Evolutionary conservation across 441 rosid species (phyloP), one percentile per base, ranked within the genome.

Genomic region (Kokia cookei): DNA sequence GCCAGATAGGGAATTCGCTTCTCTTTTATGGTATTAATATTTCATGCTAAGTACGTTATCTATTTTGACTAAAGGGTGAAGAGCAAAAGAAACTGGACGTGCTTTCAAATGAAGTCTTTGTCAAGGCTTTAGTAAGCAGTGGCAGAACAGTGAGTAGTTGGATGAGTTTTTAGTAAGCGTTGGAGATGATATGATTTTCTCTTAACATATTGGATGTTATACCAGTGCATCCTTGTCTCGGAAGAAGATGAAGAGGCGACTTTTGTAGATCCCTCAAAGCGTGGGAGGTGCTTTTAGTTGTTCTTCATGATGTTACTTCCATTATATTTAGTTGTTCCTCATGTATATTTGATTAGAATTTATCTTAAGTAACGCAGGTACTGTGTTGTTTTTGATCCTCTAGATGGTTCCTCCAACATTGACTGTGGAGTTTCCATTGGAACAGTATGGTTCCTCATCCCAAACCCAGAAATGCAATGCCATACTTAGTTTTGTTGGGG

Each of bases 381-480:
- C 75, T 86, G 93, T 78, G 98, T 93, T 81, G 96, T 86, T 75
- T 96, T 93, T 68, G 99, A 96, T 90, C 98, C 99, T 8, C 83
- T 96, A 85, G 99, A 93, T 86, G 98, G 98, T 47, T 96, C 98
- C 64, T 96, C 99, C 57, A 96, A 96, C 87, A 96, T 96, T 45
- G 99, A 96, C 78, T 93, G 99, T 61, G 99, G 93, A 40, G 99
- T 96, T 73, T 91, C 98, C 65, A 96, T 96, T 82, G 99, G 98
- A 84, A 96, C 99, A 14, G 98, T 96, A 89, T 73, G 82, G 27
- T 63, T 45, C 65, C 10, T 60, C n/a, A 58, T 59, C 65, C 42
- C 65, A 22, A 53, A 42, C 45, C 45, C 45, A 9, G 45, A 69
- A 67, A 60, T 72, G 3, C 26, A 4, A 35, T 65, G 29, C 19